Conservation (phyloP, 805 yeast species). For the Tanozyma kutaoensis region DNA sequence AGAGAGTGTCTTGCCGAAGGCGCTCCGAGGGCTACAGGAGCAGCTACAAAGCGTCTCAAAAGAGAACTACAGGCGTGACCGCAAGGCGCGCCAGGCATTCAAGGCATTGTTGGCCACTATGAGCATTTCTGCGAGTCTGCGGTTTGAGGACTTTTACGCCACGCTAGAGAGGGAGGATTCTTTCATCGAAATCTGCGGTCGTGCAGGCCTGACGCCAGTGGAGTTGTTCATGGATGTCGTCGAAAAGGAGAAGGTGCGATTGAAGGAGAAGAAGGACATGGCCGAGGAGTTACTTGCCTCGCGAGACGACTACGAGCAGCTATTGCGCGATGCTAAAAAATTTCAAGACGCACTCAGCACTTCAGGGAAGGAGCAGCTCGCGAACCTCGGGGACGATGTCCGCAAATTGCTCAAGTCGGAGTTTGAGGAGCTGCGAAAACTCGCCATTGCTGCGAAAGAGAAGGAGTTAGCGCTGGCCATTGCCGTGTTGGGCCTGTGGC, state of each 20-base stretch:
- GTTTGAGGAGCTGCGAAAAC: too few species aligned
- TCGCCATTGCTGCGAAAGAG: too few species aligned
- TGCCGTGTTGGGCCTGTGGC: too few species aligned
- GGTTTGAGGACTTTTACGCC: constrained; percentile 45
- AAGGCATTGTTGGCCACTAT: constrained; percentile 31
- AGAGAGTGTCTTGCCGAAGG: constrained; percentile 16
- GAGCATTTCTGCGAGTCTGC: constrained; percentile 32
- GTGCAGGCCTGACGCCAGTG: constrained; percentile 64
- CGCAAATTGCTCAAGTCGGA: too few species aligned
- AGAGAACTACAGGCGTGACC: constrained; percentile 39
- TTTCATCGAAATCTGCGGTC: constrained; percentile 53
- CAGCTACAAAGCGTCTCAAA: constrained; percentile 14
- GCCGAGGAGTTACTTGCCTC: constrained; percentile 39
- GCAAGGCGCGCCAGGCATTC: constrained; percentile 54
- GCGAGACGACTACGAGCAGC: too few species aligned
- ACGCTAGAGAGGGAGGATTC: constrained; percentile 39
- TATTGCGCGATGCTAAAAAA: too few species aligned
- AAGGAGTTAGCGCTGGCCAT: too few species aligned
- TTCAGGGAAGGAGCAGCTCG: too few species aligned
- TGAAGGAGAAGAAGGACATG: constrained; percentile 48
- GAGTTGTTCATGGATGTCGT: constrained; percentile 67
- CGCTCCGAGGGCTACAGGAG: constrained; percentile 8
- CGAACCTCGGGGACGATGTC: too few species aligned
- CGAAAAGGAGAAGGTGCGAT: constrained; percentile 43
- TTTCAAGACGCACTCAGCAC: too few species aligned